Percentiles rank a stretch among this genome's conserved stretches.
Evolutionary conservation across 495 filamentous ascomycete genomes (phyloP).

Genomic region (Daldinia concentrica): DNA sequence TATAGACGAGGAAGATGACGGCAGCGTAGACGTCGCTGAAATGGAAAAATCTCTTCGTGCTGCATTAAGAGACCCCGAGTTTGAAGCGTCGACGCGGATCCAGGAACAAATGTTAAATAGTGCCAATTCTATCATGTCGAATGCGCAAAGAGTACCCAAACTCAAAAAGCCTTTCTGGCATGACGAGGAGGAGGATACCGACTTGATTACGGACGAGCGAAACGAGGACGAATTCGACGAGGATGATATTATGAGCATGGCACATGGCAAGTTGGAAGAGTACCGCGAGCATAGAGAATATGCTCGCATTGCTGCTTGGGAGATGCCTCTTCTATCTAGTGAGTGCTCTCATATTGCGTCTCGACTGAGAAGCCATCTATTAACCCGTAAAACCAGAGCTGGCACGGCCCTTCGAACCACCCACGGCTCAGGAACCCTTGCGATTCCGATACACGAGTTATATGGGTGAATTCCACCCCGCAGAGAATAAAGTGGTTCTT

Average conservation of each 20-base stretch:
- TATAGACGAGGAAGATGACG: constrained; percentile 13
- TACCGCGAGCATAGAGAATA: constrained; percentile 91
- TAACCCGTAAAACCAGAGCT: constrained; percentile 66
- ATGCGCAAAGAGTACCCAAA: constrained; percentile 14
- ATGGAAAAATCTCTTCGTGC: constrained; percentile 10
- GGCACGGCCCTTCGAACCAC: constrained; percentile 80
- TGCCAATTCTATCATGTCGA: not conserved
- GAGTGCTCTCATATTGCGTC: constrained; percentile 48
- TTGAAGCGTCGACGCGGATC: constrained; percentile 10
- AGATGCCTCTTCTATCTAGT: constrained; percentile 92
- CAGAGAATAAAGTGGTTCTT: constrained; percentile 90
- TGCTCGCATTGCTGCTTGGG: constrained; percentile 88
- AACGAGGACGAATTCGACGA: constrained; percentile 62
- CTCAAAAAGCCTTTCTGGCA: constrained; percentile 50
- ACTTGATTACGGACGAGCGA: constrained; percentile 52
- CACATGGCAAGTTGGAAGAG: constrained; percentile 86
- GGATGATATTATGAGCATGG: constrained; percentile 83
- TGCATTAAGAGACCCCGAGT: not conserved
- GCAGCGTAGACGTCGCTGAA: constrained; percentile 21
- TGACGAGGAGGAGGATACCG: constrained; percentile 53
- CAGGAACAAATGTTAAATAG: constrained; percentile 19
- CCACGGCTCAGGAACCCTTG: constrained; percentile 70
- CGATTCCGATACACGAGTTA: constrained; percentile 98
- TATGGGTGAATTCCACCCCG: constrained; percentile 92
- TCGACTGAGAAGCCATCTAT: constrained; percentile 19